phyloP scores from a whole-genome alignment of 257 asterid species.

The Ophiorrhiza pumila region DNA sequence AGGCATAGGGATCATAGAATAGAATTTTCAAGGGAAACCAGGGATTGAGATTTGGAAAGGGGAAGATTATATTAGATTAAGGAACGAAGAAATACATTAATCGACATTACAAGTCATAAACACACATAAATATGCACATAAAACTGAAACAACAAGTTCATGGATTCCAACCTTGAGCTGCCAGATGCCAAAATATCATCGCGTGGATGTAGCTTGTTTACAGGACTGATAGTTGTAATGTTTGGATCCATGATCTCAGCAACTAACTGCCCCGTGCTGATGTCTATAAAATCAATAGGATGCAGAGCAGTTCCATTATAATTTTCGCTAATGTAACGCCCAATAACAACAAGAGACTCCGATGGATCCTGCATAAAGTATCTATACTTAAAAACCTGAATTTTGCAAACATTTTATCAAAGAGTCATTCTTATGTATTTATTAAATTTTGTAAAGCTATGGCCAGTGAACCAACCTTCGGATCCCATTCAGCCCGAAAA shows the following conservation, averaged over 20 bases:
- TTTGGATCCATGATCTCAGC: conserved; percentile 93
- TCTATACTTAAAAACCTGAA: not conserved
- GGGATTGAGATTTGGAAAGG: not conserved
- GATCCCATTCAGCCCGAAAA: conserved; percentile 97
- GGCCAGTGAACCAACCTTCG: conserved; percentile 51
- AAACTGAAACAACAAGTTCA: not conserved
- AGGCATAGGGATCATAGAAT: not conserved
- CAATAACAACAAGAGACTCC: conserved; percentile 81
- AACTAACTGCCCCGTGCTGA: conserved; percentile 81
- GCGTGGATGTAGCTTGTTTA: conserved; percentile 89
- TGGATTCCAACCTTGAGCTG: conserved; percentile 72
- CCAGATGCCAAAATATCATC: conserved; percentile 94
- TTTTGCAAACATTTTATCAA: not conserved
- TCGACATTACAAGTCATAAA: not conserved
- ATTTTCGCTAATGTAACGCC: conserved; percentile 96
- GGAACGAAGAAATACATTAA: not conserved
- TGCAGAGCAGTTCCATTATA: conserved; percentile 84
- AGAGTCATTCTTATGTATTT: not conserved
- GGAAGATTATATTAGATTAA: not conserved
- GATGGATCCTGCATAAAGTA: conserved; percentile 64
- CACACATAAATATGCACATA: not conserved
- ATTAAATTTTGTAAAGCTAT: conserved; percentile 6
- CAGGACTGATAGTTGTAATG: conserved; percentile 89
- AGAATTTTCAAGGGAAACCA: not conserved
- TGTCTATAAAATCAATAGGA: conserved; percentile 86